phyloP scores from a whole-genome alignment of 805 yeast species.

The Naumovozyma baii region DNA sequence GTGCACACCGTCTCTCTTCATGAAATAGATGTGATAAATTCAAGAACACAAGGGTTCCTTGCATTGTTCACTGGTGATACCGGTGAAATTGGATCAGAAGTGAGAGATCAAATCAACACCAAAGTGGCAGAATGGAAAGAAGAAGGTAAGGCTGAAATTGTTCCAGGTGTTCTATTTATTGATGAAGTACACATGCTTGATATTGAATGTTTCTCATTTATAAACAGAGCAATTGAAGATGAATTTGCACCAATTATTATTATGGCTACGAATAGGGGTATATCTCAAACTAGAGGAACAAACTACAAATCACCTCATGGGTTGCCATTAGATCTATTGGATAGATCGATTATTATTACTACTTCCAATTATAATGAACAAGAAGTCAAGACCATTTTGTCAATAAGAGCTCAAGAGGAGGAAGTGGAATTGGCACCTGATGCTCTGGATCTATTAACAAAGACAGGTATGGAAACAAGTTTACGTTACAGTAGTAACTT shows the following conservation, averaged over 20 bases:
- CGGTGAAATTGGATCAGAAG: conserved; percentile 93
- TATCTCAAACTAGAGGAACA: conserved; percentile 89
- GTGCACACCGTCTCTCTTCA: conserved; percentile 97
- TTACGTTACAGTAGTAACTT: conserved; percentile 88
- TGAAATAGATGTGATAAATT: conserved; percentile 95
- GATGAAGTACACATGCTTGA: conserved; percentile 99
- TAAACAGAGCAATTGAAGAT: conserved; percentile 93
- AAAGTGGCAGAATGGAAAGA: conserved; percentile 98
- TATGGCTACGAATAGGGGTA: conserved; percentile 96
- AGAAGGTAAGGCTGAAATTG: conserved; percentile 96
- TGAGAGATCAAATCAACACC: conserved; percentile 91
- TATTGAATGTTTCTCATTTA: conserved; percentile 88
- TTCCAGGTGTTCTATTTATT: conserved; percentile 93
- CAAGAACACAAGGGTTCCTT: conserved; percentile 94
- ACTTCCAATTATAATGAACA: conserved; percentile 69
- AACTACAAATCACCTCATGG: conserved; percentile 94
- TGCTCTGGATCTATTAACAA: conserved; percentile 78
- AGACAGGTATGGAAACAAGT: conserved; percentile 83
- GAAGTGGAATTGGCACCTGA: conserved; percentile 77
- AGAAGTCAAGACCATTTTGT: conserved; percentile 76
- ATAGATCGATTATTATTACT: conserved; percentile 85
- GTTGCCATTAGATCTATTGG: conserved; percentile 88
- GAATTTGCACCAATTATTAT: conserved; percentile 94
- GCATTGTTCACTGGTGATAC: conserved; percentile 94
- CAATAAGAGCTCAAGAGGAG: conserved; percentile 89